Conservation (phyloP, 331 rosid species). For the Malus hybrid region DNA sequence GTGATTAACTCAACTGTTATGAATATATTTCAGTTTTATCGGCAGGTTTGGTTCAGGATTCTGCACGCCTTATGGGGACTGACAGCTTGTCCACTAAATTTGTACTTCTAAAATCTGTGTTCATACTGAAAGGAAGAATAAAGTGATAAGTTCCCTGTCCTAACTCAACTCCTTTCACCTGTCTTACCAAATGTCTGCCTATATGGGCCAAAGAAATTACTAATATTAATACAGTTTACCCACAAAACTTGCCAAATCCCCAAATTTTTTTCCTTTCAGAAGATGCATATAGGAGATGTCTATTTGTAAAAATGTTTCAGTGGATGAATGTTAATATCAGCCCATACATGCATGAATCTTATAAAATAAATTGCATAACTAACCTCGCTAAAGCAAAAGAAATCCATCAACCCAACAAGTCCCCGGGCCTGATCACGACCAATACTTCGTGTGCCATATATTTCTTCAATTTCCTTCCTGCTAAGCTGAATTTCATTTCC, state of each 20-base stretch:
- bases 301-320: background rate
- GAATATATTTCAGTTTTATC: background rate
- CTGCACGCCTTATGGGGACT: background rate
- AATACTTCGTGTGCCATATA: constrained; percentile 80
- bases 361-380: background rate
- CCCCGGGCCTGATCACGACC: constrained; percentile 89
- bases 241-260: background rate
- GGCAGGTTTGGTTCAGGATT: background rate
- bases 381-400: constrained; percentile 98
- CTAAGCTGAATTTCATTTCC: constrained; percentile 47
- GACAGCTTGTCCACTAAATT: background rate
- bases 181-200: background rate
- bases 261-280: background rate
- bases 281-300: background rate
- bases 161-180: background rate
- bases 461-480: constrained; percentile 45
- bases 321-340: background rate
- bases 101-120: background rate
- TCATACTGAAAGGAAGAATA: background rate
- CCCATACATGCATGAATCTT: background rate
- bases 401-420: constrained; percentile 92
- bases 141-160: background rate
- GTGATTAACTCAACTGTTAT: background rate
- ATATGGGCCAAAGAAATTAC: background rate
- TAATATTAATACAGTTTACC: background rate